Base-by-base conservation (phyloP, 257 asterid species). In the Solanum sejunctum region DNA sequence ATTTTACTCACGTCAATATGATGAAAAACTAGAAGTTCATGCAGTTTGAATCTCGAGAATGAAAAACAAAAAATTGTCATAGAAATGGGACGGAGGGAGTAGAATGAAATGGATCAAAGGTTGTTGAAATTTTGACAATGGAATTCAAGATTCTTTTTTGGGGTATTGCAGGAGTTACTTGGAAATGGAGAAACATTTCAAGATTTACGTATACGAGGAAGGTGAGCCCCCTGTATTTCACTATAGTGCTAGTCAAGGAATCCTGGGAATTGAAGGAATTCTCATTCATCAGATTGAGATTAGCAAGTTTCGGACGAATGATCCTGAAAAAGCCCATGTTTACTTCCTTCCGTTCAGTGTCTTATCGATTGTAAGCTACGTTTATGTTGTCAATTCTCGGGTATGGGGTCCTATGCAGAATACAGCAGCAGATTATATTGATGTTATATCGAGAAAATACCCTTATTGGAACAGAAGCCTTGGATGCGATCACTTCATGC, bases 151-250 rank as follows among this genome's bases (percentile, higher is more conserved):
- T 39, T 17, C 60, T 63, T 83, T 51, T 13, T 66, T 39, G 75
- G 73, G 43, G 72, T 13, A 80, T 57, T 73, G 41, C 87, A 92
- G 95, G 84, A 92, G 95, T 90, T 92, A 91, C 90, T 72, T 92
- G 88, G 94, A 92, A 85, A 92, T 92, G 94, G 95, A 92, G 90
- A 92, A 86, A 23, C 8, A 36, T 80, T 88, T 92, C 16, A 91
- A 87, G 89, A 88, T 92, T 67, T 92, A 90, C 82, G 61, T 89
- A 18, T 92, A 92, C 83, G 92, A 90, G 61, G 95, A 92, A 12
- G 95, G 95, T 54, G 95, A 92, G 1, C 95, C 93, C 4, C 95
- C 95, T 0, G 61, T 92, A 1, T 92, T 87, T 79, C 95, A 92
- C 82, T 92, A 92, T 90, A 85, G 91, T 90, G 80, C 77, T 21